These are phyloP conservation scores for Saccharomycopsis fermentans DNA, from an alignment of 805 yeast species.

Conservation along the genomic window DNA sequence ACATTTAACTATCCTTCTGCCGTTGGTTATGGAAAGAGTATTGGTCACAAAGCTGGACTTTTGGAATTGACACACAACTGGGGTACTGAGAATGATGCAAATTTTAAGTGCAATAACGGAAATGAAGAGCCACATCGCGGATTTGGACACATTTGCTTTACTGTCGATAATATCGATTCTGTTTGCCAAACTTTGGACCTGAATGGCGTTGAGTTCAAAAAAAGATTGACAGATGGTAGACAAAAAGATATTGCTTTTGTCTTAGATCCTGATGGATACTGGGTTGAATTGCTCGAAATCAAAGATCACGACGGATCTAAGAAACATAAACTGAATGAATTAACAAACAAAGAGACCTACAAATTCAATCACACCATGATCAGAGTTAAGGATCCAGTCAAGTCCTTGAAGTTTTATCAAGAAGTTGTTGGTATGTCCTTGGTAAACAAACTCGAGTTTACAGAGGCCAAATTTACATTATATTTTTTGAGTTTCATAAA, in stretches of 20 bases:
- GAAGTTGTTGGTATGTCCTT: constrained; percentile 76
- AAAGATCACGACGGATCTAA: constrained; percentile 33
- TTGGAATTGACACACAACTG: constrained; percentile 78
- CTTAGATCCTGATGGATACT: constrained; percentile 91
- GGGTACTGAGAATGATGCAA: constrained; percentile 53
- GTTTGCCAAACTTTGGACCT: constrained; percentile 47
- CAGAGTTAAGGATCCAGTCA: constrained; percentile 75
- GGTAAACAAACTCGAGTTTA: constrained; percentile 43
- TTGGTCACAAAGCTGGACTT: constrained; percentile 51
- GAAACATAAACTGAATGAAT: constrained; percentile 27
- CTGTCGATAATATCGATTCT: constrained; percentile 70
- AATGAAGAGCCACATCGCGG: constrained; percentile 80
- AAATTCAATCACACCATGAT: constrained; percentile 86
- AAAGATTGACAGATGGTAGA: constrained; percentile 80
- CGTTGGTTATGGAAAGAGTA: constrained; percentile 24
- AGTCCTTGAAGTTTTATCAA: constrained; percentile 68
- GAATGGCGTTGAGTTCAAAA: constrained; percentile 66
- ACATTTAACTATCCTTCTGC: constrained; percentile 34
- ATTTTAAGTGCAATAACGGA: constrained; percentile 62
- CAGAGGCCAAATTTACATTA: constrained; percentile 68
- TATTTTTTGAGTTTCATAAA: constrained; percentile 71
- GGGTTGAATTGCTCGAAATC: constrained; percentile 82
- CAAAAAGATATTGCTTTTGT: constrained; percentile 90
- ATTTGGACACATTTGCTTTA: constrained; percentile 86
- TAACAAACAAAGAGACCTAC: constrained; percentile 25